phyloP scores from a whole-genome alignment of 345 rosid genomes.

The Conringia planisiliqua region DNA sequence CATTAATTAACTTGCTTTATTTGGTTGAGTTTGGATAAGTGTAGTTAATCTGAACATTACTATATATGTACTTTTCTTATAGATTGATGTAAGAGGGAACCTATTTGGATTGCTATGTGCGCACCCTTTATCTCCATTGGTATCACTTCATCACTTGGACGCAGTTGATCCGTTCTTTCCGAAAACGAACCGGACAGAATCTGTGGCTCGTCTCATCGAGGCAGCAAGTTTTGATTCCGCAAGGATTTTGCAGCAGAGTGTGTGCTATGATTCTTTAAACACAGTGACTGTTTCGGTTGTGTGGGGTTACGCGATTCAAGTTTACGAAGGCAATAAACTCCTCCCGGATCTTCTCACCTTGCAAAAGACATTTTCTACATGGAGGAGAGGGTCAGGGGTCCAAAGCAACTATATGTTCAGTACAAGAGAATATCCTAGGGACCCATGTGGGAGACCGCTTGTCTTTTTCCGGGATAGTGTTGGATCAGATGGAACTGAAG shows the following conservation, averaged over 20 bases:
- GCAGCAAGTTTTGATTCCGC: constrained; percentile 62
- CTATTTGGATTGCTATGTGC: constrained; percentile 74
- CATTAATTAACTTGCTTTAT: not conserved
- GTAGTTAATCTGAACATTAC: not conserved
- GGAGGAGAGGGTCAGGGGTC: constrained; percentile 62
- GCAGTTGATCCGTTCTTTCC: constrained; percentile 81
- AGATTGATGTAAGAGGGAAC: constrained; percentile 86
- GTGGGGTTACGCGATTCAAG: constrained; percentile 90
- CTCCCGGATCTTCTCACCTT: constrained; percentile 69
- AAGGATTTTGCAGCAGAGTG: constrained; percentile 81
- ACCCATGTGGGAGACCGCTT: constrained; percentile 62
- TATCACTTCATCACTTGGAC: constrained; percentile 92
- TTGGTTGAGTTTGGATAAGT: not conserved
- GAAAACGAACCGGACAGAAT: constrained; percentile 46
- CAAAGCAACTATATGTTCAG: constrained; percentile 60
- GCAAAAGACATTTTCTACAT: constrained; percentile 67
- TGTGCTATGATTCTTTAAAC: constrained; percentile 64
- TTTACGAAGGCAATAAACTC: constrained; percentile 62
- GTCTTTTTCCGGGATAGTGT: constrained; percentile 61
- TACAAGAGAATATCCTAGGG: constrained; percentile 65
- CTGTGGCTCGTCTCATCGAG: constrained; percentile 51
- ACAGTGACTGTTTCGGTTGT: constrained; percentile 65
- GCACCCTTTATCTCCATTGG: constrained; percentile 72
- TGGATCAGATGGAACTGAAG: constrained; percentile 37
- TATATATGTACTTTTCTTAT: not conserved